Conservation (phyloP, 306 rosid genomes). For the Citrullus mucosospermus region DNA sequence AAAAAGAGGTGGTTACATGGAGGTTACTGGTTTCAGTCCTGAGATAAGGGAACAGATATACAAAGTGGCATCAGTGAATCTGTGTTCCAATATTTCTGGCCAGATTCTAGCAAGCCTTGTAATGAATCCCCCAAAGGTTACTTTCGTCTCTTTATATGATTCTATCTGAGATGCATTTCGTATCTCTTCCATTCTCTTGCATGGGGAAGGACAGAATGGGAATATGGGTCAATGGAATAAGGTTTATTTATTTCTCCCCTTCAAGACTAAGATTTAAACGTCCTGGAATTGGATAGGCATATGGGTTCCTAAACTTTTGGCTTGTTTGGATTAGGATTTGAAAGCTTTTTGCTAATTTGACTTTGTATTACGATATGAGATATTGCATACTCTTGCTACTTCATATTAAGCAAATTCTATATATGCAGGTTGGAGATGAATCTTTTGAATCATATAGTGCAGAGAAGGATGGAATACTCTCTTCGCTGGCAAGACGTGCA, state of each 20-base stretch:
- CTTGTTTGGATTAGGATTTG: not conserved
- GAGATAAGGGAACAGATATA: conserved; percentile 79
- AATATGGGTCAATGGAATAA: not conserved
- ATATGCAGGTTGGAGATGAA: conserved; percentile 78
- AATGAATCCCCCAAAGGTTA: conserved; percentile 91
- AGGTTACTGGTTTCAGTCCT: conserved; percentile 69
- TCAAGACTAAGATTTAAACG: not conserved
- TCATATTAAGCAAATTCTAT: not conserved
- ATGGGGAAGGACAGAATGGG: not conserved
- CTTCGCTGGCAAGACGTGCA: conserved; percentile 83
- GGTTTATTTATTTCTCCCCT: not conserved
- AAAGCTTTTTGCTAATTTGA: not conserved
- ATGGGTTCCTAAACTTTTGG: not conserved
- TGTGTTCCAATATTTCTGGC: conserved; percentile 83
- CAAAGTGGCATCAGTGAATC: conserved; percentile 81
- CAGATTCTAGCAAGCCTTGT: conserved; percentile 84
- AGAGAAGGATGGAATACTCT: conserved; percentile 66
- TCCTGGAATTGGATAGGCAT: not conserved
- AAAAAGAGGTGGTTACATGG: conserved; percentile 94
- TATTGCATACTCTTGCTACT: not conserved
- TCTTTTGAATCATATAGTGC: conserved; percentile 51
- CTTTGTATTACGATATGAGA: not conserved
- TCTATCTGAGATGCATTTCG: not conserved
- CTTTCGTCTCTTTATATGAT: not conserved
- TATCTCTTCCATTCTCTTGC: conserved; percentile 3